Conservation (phyloP, 78 protist species). For the Tieghemostelium lacteum region DNA sequence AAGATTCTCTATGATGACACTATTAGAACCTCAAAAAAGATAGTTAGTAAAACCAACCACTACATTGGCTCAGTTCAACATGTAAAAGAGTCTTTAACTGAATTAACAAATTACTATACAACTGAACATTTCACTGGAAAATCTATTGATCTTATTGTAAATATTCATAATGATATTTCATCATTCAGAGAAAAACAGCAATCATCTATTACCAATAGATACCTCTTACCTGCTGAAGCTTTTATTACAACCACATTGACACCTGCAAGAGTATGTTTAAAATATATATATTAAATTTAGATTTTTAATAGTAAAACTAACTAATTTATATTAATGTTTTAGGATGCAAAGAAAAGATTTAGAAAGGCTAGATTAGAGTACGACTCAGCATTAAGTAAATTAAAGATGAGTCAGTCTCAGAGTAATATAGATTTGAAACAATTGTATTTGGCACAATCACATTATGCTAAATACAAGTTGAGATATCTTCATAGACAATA, state of each 20-base stretch:
- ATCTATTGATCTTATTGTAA: conserved; percentile 15
- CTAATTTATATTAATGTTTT: not conserved
- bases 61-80: conserved; percentile 7
- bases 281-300: not conserved
- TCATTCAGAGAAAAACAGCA: conserved; percentile 36
- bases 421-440: conserved; percentile 33
- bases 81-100: conserved; percentile 4
- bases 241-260: not conserved
- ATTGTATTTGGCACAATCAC: conserved; percentile 27
- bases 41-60: not conserved
- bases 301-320: not conserved
- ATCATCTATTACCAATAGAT: conserved; percentile 46
- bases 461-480: conserved; percentile 19
- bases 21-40: conserved; percentile 37
- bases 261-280: conserved; percentile 36
- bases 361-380: conserved; percentile 36
- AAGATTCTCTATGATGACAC: conserved; percentile 67
- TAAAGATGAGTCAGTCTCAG: conserved; percentile 8
- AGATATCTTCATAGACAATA: conserved; percentile 5
- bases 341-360: conserved; percentile 38
- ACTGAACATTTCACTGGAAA: conserved; percentile 16
- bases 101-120: conserved; percentile 15
- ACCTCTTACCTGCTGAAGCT: conserved; percentile 47
- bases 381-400: conserved; percentile 36
- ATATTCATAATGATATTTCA: conserved; percentile 19